These are phyloP conservation scores for Austroboletus eburneus DNA, from an alignment of 768 basidiomycete species.

Conservation along the genomic window DNA sequence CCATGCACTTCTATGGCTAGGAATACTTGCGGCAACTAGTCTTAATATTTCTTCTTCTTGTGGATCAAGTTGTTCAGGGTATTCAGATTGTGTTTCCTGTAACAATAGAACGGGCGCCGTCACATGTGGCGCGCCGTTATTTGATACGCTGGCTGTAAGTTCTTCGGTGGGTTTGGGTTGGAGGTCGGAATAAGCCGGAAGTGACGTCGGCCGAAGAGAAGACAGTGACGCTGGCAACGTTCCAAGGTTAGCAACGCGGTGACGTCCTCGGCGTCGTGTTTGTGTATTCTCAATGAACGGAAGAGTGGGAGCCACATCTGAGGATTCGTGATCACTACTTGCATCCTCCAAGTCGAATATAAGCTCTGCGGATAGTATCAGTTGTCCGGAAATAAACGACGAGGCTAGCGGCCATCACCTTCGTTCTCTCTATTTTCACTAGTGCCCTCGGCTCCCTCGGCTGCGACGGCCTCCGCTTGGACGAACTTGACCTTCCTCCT, in stretches of 20 bases:
- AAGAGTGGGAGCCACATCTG: constrained; percentile 34
- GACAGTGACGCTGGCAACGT: constrained; percentile 56
- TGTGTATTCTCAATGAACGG: constrained; percentile 32
- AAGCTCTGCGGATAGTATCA: constrained; percentile 42
- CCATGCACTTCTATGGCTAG: constrained; percentile 73
- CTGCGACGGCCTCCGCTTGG: constrained; percentile 50
- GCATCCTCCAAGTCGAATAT: constrained; percentile 71
- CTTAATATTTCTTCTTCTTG: constrained; percentile 53
- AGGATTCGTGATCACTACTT: constrained; percentile 28
- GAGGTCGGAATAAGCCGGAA: constrained; percentile 62
- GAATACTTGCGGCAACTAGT: constrained; percentile 64
- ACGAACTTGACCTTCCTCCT: constrained; percentile 70
- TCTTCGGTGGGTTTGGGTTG: constrained; percentile 26
- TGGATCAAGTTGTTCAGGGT: constrained; percentile 30
- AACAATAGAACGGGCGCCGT: not conserved
- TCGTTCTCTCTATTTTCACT: constrained; percentile 36
- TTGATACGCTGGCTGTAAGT: not conserved
- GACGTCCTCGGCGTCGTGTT: constrained; percentile 22
- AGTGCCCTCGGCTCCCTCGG: constrained; percentile 33
- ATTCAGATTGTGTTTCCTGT: constrained; percentile 13
- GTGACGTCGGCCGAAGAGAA: constrained; percentile 59
- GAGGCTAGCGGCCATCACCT: constrained; percentile 36
- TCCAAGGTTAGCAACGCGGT: constrained; percentile 29
- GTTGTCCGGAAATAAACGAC: not conserved
- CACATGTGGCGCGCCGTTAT: not conserved